phyloP scores from a whole-genome alignment of 2,329 filamentous ascomycete genomes.

The Dothideomycetes sp. region DNA sequence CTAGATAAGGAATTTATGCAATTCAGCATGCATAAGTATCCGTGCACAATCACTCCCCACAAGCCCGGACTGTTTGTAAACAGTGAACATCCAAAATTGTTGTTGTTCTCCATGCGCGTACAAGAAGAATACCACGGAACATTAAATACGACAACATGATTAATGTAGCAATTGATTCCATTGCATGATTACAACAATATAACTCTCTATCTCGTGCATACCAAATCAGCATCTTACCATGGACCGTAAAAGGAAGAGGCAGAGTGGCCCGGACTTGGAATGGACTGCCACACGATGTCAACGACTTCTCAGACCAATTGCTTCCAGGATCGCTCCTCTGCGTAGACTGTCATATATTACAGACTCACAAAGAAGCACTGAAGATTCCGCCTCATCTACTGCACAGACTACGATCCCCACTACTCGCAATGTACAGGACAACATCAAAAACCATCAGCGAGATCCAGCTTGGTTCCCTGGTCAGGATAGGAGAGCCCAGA shows the following conservation, averaged over 20 bases:
- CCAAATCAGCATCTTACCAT: too few species aligned
- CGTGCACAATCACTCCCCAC: too few species aligned
- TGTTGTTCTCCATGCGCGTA: not conserved
- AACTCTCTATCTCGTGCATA: too few species aligned
- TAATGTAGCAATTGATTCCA: not conserved
- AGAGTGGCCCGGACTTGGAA: not conserved
- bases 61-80: slow-evolving; percentile 7
- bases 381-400: not conserved
- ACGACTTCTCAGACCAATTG: slow-evolving; percentile 33
- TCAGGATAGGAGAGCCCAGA: not conserved
- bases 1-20: slow-evolving; percentile 2
- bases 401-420: too few species aligned
- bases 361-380: not conserved
- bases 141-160: slow-evolving; percentile 1
- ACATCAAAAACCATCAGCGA: not conserved
- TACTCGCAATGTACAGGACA: too few species aligned
- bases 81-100: not conserved
- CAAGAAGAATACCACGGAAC: not conserved
- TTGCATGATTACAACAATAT: not conserved
- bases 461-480: slow-evolving; percentile 19
- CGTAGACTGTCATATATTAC: slow-evolving; percentile 22
- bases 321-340: slow-evolving; percentile 32
- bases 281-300: slow-evolving; percentile 37
- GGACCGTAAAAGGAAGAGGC: slow-evolving; percentile 13
- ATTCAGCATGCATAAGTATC: too few species aligned